These are phyloP conservation scores for Marsdenia floribunda DNA, from an alignment of 257 asterid genomes.

Conservation along the genomic window DNA sequence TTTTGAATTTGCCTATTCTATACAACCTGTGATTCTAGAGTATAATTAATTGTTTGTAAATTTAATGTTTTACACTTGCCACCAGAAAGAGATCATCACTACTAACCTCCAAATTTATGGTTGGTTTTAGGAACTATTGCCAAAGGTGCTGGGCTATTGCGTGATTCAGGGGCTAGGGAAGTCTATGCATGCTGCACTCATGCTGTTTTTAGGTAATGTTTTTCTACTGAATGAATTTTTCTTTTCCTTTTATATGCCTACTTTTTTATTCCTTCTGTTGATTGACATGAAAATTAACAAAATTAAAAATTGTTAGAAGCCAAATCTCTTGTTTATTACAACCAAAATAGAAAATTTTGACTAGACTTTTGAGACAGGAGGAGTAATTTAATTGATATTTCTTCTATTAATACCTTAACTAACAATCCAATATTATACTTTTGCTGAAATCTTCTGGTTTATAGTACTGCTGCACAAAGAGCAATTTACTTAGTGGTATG, in stretches of 20 bases:
- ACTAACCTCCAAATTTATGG: slow-evolving; percentile 20
- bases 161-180: slow-evolving; percentile 90
- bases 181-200: slow-evolving; percentile 95
- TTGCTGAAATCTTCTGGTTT: neutral
- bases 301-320: no score
- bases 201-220: slow-evolving; percentile 79
- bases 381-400: no score
- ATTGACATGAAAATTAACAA: no score
- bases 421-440: neutral
- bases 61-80: neutral
- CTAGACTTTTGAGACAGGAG: no score
- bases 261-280: neutral
- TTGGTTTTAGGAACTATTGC: slow-evolving; percentile 75
- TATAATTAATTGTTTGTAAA: neutral
- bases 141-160: slow-evolving; percentile 90
- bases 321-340: neutral
- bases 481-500: neutral
- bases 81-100: neutral
- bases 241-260: neutral
- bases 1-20: neutral
- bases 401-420: no score
- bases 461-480: neutral
- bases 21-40: neutral
- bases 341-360: no score
- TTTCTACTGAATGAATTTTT: neutral